Evolutionary conservation across 192 early-diverging fungal genomes (phyloP).

Genomic region (Coemansia sp.): DNA sequence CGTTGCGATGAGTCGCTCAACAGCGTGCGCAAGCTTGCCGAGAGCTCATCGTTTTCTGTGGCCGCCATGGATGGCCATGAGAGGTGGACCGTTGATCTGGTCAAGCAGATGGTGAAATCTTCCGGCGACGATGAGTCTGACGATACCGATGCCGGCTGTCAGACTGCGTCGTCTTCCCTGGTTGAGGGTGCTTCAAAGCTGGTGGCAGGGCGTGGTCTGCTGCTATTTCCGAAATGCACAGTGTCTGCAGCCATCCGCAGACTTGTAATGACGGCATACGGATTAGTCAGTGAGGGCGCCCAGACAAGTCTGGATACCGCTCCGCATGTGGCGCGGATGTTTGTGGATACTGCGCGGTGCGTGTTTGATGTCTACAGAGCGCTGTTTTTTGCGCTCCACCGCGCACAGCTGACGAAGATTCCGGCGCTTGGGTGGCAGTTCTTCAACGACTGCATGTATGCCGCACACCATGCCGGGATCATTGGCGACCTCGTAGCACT

Average conservation of each 20-base stretch:
- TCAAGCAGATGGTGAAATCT: neutral
- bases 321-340: neutral
- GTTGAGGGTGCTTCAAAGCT: neutral
- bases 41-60: constrained; percentile 17
- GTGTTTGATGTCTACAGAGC: constrained; percentile 19
- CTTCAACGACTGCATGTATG: constrained; percentile 48
- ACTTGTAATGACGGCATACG: constrained; percentile 14
- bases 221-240: constrained; percentile 14
- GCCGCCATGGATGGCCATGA: constrained; percentile 19
- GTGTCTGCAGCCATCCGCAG: constrained; percentile 16
- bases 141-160: neutral
- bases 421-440: constrained; percentile 47
- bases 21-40: constrained; percentile 15
- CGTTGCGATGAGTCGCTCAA: constrained; percentile 22
- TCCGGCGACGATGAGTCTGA: neutral
- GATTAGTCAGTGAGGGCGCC: constrained; percentile 16
- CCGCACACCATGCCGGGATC: constrained; percentile 34
- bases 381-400: constrained; percentile 30
- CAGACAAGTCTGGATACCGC: neutral
- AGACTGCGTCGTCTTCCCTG: neutral
- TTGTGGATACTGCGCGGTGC: constrained; percentile 5
- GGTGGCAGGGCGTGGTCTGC: neutral
- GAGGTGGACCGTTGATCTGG: constrained; percentile 22
- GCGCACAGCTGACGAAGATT: constrained; percentile 21
- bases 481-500: constrained; percentile 1